Base-by-base conservation (phyloP, 2,329 filamentous ascomycete genomes). In the Pseudocercospora vitis region DNA sequence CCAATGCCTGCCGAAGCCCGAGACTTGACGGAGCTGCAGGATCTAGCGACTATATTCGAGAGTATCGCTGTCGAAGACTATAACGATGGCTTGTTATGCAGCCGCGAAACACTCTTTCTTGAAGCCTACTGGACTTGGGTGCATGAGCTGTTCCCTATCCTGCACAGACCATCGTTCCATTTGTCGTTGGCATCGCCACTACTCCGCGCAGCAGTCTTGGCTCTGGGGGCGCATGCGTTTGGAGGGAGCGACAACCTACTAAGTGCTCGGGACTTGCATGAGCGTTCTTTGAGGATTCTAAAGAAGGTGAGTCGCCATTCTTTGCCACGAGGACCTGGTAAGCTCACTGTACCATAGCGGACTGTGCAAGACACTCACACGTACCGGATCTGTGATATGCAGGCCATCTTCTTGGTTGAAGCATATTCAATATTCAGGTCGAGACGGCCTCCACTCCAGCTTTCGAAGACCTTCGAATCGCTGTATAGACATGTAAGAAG, bases 91-190 rank as follows among this genome's bases (percentile, higher is more conserved):
- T 29, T 29, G 14, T 14, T 14, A 11, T 32, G 12, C 26, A 32
- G 40, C 48, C n/a, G 44, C 33, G 31, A 28, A 12, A 63, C 72
- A 51, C 66, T 72, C 57, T 74, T 73, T 68, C 67, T 77, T 58
- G 67, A 72, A 54, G 69, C 71, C 62, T 78, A 72, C 66, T 77
- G 74, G 74, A 70, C 67, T 57, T 65, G 68, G 59, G 71, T 76
- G 62, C 73, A 77, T 66, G 71, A 74, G 58, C 58, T 68, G 59
- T 75, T 72, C 65, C 73, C 75, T 52, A 53, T 77, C 53, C 56
- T 77, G 55, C 73, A 76, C 67, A 70, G 66, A 63, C 65, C 70
- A 63, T 70, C 72, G 45, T 72, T 73, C 67, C 58, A 65, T 48
- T 39, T 67, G 54, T 48, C 68, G 52, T 61, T 55, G 40, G 59